A percentile compares a stretch with the other conserved stretches of the same genome.
These are phyloP conservation scores for Anthracocystis walkeri DNA, from an alignment of 1,284 basidiomycete genomes.

Conservation along the genomic window DNA sequence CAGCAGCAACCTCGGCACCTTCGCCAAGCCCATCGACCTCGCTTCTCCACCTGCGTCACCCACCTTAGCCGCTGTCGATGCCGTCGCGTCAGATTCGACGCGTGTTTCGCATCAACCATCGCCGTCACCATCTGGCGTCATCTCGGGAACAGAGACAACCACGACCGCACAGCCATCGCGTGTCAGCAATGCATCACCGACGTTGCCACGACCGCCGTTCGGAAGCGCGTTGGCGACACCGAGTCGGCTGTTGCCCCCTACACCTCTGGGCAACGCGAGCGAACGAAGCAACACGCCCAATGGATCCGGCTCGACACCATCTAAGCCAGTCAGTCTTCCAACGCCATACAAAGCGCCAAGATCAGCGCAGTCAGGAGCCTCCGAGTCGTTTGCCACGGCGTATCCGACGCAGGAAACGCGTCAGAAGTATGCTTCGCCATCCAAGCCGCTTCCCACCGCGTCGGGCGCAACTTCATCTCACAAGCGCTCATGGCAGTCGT, in stretches of 20 bases:
- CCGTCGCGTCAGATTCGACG: conserved; percentile 34
- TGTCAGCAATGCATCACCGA: conserved; percentile 5
- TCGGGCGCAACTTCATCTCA: conserved; percentile 16
- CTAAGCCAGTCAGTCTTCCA: conserved; percentile 29
- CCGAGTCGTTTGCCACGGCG: conserved; percentile 49
- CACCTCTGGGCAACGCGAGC: conserved; percentile 28
- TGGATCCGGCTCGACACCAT: conserved; percentile 10
- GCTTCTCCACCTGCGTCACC: conserved; percentile 46
- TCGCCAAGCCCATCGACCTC: conserved; percentile 45
- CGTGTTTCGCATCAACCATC: conserved; percentile 23
- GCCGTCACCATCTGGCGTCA: conserved; percentile 11
- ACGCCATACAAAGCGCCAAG: conserved; percentile 46
- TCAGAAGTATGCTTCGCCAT: conserved; percentile 54
- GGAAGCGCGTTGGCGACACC: conserved; percentile 20
- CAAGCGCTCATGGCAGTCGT: conserved; percentile 44
- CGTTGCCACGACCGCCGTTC: conserved; percentile 22
- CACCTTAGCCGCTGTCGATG: conserved; percentile 7
- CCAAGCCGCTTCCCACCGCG: conserved; percentile 28
- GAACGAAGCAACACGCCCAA: conserved; percentile 17
- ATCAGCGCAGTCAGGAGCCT: conserved; percentile 25
- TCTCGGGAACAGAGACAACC: background rate
- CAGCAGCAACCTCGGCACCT: conserved; percentile 26
- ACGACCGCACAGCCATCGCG: conserved; percentile 7
- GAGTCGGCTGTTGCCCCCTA: conserved; percentile 36
- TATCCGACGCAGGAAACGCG: conserved; percentile 53